Conservation (phyloP, 2,329 filamentous ascomycete genomes). For the Colletotrichum sp. region DNA sequence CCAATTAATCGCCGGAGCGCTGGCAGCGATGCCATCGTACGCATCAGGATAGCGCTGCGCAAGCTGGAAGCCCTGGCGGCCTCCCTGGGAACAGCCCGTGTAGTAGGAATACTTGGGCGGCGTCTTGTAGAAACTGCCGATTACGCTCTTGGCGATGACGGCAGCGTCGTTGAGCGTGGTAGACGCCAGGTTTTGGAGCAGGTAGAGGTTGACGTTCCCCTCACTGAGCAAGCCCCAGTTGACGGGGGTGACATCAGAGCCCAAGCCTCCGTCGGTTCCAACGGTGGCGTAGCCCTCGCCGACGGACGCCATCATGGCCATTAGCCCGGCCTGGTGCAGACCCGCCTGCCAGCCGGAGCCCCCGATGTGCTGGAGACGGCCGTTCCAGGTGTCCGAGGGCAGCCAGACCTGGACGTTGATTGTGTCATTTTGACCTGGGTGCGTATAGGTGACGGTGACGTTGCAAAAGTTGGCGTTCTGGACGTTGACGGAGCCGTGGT, state of each 20-base stretch:
- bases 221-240: neutral
- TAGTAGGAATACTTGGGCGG: neutral
- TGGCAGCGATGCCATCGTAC: neutral
- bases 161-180: neutral
- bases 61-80: neutral
- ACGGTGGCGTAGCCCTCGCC: neutral
- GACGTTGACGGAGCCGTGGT: neutral
- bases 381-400: neutral
- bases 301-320: neutral
- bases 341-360: neutral
- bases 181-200: neutral
- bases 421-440: neutral
- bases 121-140: neutral
- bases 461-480: neutral
- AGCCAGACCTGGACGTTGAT: neutral
- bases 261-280: neutral
- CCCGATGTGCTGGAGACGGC: neutral
- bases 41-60: neutral
- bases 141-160: neutral
- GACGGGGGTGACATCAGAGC: neutral
- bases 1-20: neutral
- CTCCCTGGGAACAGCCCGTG: neutral
- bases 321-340: neutral
- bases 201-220: neutral
- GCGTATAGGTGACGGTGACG: neutral